phyloP scores from a whole-genome alignment of 2,329 filamentous ascomycete species.

The Fusarium lateritium region DNA sequence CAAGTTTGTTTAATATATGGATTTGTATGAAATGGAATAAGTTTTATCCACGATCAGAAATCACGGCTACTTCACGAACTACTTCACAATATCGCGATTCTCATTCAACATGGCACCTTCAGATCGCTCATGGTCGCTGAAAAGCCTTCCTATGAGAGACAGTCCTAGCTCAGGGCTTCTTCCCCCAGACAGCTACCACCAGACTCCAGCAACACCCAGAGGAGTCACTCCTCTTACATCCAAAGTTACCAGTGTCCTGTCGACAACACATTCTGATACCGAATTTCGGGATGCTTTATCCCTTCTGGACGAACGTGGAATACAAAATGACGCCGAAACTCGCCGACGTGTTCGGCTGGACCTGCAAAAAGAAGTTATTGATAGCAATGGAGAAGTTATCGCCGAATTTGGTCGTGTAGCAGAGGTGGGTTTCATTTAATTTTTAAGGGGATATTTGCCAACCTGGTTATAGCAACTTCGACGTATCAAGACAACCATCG shows the following conservation, averaged over 20 bases:
- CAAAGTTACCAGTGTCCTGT: slow-evolving; percentile 88
- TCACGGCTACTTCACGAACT: slow-evolving; percentile 10
- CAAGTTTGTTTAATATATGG: background rate
- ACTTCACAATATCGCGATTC: slow-evolving; percentile 1
- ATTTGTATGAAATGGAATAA: slow-evolving; percentile 25
- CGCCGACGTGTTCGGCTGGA: slow-evolving; percentile 85
- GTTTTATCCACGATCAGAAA: background rate
- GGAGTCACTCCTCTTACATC: slow-evolving; percentile 79
- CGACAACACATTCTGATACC: slow-evolving; percentile 91
- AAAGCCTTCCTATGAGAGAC: slow-evolving; percentile 44
- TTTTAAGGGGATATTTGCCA: slow-evolving; percentile 25
- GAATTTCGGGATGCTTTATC: slow-evolving; percentile 90
- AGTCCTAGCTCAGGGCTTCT: slow-evolving; percentile 65
- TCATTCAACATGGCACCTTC: slow-evolving; percentile 36
- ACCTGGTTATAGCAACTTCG: slow-evolving; percentile 79
- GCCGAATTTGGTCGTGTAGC: slow-evolving; percentile 90
- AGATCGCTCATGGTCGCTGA: slow-evolving; percentile 41
- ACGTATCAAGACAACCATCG: slow-evolving; percentile 84
- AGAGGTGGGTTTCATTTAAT: slow-evolving; percentile 72
- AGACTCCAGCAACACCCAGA: slow-evolving; percentile 71
- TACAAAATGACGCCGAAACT: slow-evolving; percentile 82
- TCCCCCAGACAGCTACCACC: slow-evolving; percentile 88
- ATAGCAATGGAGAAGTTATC: slow-evolving; percentile 91
- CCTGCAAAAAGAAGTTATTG: slow-evolving; percentile 91
- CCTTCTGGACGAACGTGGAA: slow-evolving; percentile 79